Percentiles rank a stretch among this genome's conserved stretches.
Evolutionary conservation across 1,139 yeast species (phyloP).

Genomic region (Debaryomycetaceae sp.): DNA sequence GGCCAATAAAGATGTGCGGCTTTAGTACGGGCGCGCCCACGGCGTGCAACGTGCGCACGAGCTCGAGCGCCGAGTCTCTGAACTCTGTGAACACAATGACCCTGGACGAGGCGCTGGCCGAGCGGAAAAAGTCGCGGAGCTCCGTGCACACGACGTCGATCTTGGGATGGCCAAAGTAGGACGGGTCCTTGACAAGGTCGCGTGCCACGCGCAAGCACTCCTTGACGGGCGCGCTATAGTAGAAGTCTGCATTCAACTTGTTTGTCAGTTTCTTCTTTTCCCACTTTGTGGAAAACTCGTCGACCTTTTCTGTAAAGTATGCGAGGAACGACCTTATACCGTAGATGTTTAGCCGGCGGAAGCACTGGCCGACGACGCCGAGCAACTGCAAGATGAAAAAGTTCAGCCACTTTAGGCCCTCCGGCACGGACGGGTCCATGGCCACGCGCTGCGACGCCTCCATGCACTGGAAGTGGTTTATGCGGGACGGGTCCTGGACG

Average conservation of each 20-base stretch:
- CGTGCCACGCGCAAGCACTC: slow-evolving; percentile 37
- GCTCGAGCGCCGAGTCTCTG: slow-evolving; percentile 83
- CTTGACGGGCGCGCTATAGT: slow-evolving; percentile 37
- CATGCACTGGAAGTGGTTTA: slow-evolving; percentile 65
- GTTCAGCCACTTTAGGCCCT: slow-evolving; percentile 64
- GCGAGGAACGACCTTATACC: slow-evolving; percentile 71
- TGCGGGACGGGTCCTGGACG: slow-evolving; percentile 50
- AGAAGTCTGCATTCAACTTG: slow-evolving; percentile 51
- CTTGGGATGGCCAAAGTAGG: slow-evolving; percentile 65
- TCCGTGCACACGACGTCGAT: slow-evolving; percentile 50
- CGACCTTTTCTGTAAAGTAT: slow-evolving; percentile 48
- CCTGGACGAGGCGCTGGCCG: slow-evolving; percentile 38
- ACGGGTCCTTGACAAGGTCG: slow-evolving; percentile 24
- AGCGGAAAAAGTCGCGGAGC: slow-evolving; percentile 41
- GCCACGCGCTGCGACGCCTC: slow-evolving; percentile 53
- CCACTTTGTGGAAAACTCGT: slow-evolving; percentile 49
- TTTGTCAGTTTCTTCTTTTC: slow-evolving; percentile 41
- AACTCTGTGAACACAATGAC: slow-evolving; percentile 82
- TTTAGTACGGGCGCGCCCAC: slow-evolving; percentile 24
- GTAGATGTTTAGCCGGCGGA: slow-evolving; percentile 61
- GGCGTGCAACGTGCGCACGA: slow-evolving; percentile 54
- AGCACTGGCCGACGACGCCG: slow-evolving; percentile 66
- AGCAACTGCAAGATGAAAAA: slow-evolving; percentile 51
- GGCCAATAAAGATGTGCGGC: slow-evolving; percentile 91
- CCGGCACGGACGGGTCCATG: slow-evolving; percentile 42